Base-by-base conservation (phyloP, 495 filamentous ascomycete genomes). In the Penicillium cosmopolitanum region DNA sequence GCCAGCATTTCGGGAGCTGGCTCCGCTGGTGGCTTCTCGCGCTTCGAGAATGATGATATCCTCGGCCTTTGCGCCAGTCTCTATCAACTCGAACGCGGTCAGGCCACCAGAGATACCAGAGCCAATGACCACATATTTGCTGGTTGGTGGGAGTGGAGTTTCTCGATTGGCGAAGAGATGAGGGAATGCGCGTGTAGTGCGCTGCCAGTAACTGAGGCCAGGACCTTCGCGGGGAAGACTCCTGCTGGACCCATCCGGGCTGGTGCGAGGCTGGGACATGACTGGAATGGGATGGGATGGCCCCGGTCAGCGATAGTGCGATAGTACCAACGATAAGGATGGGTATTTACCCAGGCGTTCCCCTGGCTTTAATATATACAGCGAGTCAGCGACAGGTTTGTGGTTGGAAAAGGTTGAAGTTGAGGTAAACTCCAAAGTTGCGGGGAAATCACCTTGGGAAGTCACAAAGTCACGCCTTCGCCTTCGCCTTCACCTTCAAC, bases 11-110 rank as follows among this genome's bases (percentile, higher is more conserved):
- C 71, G 60, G 1, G 67, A 70, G 54, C 63, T 72, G 7, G 71
- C 69, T 5, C 71, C 71, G 52, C 67, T 66, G 1, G 64, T 67
- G 9, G 71, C 71, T 50, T 73, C 71, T 8, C 71, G 62, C 9
- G 71, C 71, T 33, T 73, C 71, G n/a, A 73, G 42, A 47, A 73
- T 70, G 6, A 73, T 28, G 2, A 73, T 47, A 16, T 73, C 71
- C 18, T 71, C 59, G 0, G 48, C 63, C 18, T 58, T 51, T 1
- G 62, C 66, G 1, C 71, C 71, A 1, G 57, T 53, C 43, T 70
- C 59, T 10, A 73, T 48, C 0, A 73, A 36, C 33, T 71, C 57
- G 35, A 71, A 72, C 2, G 71, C 62, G 0, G 66, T 70, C 4
- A 73, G 58, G 0, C 54, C 65, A 5, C 71, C 71, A 4, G 68